A percentile compares a stretch with the other conserved stretches of the same genome.
Conservation (phyloP, 2,329 filamentous ascomycete genomes). For the Apiospora koreana region DNA sequence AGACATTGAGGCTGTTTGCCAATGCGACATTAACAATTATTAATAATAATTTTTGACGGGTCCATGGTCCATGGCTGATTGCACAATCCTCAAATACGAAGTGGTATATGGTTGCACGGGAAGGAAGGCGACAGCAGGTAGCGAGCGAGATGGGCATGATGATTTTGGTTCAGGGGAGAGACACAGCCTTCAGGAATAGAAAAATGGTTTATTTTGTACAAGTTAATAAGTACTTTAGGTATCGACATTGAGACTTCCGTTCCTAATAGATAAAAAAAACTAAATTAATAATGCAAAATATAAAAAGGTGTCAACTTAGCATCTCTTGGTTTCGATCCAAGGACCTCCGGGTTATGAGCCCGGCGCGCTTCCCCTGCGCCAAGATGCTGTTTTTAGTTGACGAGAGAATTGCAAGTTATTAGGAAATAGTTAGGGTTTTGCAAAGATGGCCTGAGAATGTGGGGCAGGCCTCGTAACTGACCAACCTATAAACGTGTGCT, state of each 20-base stretch:
- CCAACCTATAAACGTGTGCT: too few relatives aligned
- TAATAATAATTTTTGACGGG: neutral
- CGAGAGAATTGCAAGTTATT: neutral
- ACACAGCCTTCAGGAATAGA: too few relatives aligned
- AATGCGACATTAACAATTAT: neutral
- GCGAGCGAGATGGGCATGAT: too few relatives aligned
- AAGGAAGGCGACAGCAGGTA: neutral
- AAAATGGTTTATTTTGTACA: too few relatives aligned
- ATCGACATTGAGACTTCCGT: too few relatives aligned
- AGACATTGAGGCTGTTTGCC: neutral
- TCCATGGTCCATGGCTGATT: neutral
- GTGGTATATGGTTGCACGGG: neutral
- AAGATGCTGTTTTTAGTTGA: slow-evolving; percentile 21
- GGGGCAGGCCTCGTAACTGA: neutral
- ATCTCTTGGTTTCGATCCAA: slow-evolving; percentile 28
- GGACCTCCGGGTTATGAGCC: slow-evolving; percentile 30
- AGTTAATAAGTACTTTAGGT: too few relatives aligned
- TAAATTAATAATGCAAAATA: too few relatives aligned
- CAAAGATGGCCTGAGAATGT: neutral
- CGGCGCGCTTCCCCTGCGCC: slow-evolving; percentile 30
- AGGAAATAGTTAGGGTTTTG: neutral
- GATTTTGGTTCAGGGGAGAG: neutral
- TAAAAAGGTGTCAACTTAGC: slow-evolving; percentile 17
- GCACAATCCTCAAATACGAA: neutral
- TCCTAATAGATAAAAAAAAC: too few relatives aligned